Conservation (phyloP, 2,329 filamentous ascomycete genomes). For the Hypoxylon rubiginosum region DNA sequence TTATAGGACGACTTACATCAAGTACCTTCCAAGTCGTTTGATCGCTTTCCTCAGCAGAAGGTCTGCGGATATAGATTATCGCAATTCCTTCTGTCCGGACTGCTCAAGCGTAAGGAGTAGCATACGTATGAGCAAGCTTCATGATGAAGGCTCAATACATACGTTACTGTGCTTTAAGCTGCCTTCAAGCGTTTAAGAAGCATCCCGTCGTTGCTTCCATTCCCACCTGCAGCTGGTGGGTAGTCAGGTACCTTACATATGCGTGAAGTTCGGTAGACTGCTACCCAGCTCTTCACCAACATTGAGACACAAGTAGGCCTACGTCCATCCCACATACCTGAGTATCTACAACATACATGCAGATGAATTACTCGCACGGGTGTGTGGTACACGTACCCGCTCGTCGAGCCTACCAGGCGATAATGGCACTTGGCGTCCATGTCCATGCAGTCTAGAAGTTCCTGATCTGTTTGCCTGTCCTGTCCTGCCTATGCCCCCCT, state of each 20-base stretch:
- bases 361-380: neutral
- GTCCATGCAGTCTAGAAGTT: constrained; percentile 5
- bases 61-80: neutral
- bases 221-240: constrained; percentile 6
- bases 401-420: constrained; percentile 7
- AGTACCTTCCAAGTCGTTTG: too few species aligned
- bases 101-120: neutral
- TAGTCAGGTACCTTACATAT: constrained; percentile 33
- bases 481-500: neutral
- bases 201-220: constrained; percentile 9
- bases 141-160: constrained; percentile 1
- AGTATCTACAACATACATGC: neutral
- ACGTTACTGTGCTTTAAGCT: neutral
- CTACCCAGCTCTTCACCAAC: constrained; percentile 7
- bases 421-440: constrained; percentile 23
- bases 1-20: neutral
- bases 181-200: constrained; percentile 11
- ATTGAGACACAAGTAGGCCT: constrained; percentile 8
- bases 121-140: neutral
- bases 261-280: constrained; percentile 17
- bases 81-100: constrained; percentile 2
- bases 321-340: too few species aligned
- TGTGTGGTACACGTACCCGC: constrained; percentile 11
- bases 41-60: neutral
- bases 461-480: constrained; percentile 10